Conservation (phyloP, 371 early-diverging fungal genomes). For the Mortierella sp. region DNA sequence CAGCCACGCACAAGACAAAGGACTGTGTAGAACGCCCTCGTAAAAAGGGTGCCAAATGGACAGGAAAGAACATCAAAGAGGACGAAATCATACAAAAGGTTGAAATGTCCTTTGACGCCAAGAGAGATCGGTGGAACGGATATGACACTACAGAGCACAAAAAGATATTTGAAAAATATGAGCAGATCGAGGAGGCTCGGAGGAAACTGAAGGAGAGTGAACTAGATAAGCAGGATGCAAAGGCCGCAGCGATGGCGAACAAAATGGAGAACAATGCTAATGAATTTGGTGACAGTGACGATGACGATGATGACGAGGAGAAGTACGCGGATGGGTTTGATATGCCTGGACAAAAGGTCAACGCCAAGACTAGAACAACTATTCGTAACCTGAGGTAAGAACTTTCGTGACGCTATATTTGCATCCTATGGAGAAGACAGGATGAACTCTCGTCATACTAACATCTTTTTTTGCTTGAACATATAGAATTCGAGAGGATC, state of each 20-base stretch:
- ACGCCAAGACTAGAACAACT: conserved; percentile 92
- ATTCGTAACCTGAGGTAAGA: conserved; percentile 92
- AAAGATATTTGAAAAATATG: conserved; percentile 87
- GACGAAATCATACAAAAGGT: conserved; percentile 89
- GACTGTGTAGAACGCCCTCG: conserved; percentile 97
- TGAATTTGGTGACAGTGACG: conserved; percentile 62
- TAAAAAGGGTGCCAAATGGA: conserved; percentile 90
- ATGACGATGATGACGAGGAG: conserved; percentile 88
- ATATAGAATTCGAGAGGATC: conserved; percentile 96
- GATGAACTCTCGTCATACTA: too few species aligned
- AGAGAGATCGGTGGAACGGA: conserved; percentile 98
- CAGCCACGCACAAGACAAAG: conserved; percentile 91
- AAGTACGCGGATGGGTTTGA: conserved; percentile 92
- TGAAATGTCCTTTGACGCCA: conserved; percentile 92
- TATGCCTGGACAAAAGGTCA: conserved; percentile 91
- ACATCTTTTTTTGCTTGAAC: background rate
- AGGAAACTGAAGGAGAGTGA: conserved; percentile 83
- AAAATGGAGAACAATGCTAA: conserved; percentile 50
- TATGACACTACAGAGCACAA: conserved; percentile 92
- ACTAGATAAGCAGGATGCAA: conserved; percentile 75
- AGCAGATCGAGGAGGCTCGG: conserved; percentile 90
- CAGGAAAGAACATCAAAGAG: conserved; percentile 82
- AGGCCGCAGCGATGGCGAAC: conserved; percentile 58
- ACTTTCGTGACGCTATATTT: too few species aligned
- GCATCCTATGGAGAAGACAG: too few species aligned